phyloP scores from a whole-genome alignment of 495 filamentous ascomycete species.

The Acidomyces sp. region DNA sequence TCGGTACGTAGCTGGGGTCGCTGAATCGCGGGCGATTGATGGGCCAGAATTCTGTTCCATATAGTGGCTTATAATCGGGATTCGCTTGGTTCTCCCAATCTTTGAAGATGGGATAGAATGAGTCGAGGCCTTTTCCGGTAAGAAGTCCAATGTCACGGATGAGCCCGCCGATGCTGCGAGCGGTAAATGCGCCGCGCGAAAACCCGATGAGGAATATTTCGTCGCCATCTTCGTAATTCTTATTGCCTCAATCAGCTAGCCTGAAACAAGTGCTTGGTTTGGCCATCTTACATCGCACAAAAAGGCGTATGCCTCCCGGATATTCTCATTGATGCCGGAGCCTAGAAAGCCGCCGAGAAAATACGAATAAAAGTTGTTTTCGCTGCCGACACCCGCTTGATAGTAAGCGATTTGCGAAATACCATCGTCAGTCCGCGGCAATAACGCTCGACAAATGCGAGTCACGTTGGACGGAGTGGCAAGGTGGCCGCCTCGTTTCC shows the following conservation, averaged over 20 bases:
- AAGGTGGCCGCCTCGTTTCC: neutral
- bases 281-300: conserved; percentile 3
- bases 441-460: neutral
- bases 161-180: conserved; percentile 17
- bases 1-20: neutral
- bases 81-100: conserved; percentile 7
- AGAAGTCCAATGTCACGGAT: conserved; percentile 17
- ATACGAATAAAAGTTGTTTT: neutral
- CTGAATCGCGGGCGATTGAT: neutral
- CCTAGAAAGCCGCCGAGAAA: neutral
- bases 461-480: conserved; percentile 5
- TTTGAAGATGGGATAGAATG: conserved; percentile 10
- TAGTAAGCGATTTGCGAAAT: conserved; percentile 3
- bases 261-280: neutral
- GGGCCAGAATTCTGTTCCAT: conserved; percentile 2
- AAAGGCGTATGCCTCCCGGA: conserved; percentile 8
- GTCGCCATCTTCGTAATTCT: conserved; percentile 16
- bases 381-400: neutral
- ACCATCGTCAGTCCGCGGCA: conserved; percentile 1
- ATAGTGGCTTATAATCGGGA: conserved; percentile 1
- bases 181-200: conserved; percentile 21
- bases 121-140: neutral
- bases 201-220: conserved; percentile 21
- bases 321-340: conserved; percentile 1
- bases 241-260: too few relatives aligned